Evolutionary conservation across 2,329 filamentous ascomycete species (phyloP).

Genomic region (Fusarium avenaceum): DNA sequence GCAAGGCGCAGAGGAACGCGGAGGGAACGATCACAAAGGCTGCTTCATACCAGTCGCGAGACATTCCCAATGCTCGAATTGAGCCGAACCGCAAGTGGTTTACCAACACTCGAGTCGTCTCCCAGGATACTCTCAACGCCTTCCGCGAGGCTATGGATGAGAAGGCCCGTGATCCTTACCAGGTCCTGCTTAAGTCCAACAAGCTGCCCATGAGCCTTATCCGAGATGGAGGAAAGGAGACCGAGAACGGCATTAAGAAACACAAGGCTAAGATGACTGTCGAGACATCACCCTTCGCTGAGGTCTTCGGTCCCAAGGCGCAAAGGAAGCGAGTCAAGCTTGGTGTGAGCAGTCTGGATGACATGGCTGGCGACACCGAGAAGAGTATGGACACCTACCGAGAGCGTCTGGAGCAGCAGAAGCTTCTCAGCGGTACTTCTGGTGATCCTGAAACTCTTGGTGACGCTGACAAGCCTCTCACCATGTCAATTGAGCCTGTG

Average conservation of each 20-base stretch:
- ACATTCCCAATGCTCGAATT: slow-evolving; percentile 85
- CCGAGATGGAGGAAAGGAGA: slow-evolving; percentile 73
- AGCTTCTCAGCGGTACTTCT: slow-evolving; percentile 78
- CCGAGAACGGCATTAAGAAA: slow-evolving; percentile 86
- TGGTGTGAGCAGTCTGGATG: slow-evolving; percentile 82
- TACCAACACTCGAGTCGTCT: slow-evolving; percentile 90
- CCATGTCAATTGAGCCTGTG: slow-evolving; percentile 83
- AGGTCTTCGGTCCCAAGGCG: slow-evolving; percentile 93
- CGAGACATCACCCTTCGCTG: slow-evolving; percentile 85
- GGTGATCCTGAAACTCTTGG: slow-evolving; percentile 67
- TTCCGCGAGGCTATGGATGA: slow-evolving; percentile 95
- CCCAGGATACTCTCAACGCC: slow-evolving; percentile 85
- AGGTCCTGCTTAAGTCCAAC: slow-evolving; percentile 95
- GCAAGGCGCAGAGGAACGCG: slow-evolving; percentile 84
- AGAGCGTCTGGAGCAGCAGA: slow-evolving; percentile 83
- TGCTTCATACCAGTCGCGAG: slow-evolving; percentile 85
- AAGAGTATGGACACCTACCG: slow-evolving; percentile 86
- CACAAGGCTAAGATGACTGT: slow-evolving; percentile 95
- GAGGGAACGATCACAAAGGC: slow-evolving; percentile 87
- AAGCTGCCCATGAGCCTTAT: slow-evolving; percentile 98
- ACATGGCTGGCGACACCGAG: slow-evolving; percentile 83
- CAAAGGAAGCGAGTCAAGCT: slow-evolving; percentile 95
- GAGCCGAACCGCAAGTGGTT: slow-evolving; percentile 99
- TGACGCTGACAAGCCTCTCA: slow-evolving; percentile 57
- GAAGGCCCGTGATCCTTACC: slow-evolving; percentile 89